These are phyloP conservation scores for Solanum pennellii DNA, from an alignment of 257 asterid genomes.

Conservation along the genomic window DNA sequence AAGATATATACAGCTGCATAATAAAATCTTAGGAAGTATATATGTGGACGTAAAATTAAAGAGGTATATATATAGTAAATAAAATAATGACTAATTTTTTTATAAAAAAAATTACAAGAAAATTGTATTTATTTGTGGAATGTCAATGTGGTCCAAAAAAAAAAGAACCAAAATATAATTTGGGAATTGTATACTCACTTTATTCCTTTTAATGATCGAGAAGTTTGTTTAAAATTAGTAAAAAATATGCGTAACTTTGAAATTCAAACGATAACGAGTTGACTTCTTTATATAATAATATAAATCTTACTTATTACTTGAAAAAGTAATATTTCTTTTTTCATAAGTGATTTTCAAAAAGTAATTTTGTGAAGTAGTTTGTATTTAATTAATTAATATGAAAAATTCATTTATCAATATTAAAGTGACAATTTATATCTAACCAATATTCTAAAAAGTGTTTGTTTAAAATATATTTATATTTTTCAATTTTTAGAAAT, in stretches of 20 bases:
- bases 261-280: not conserved
- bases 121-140: not conserved
- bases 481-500: not conserved
- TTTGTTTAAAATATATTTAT: too few relatives aligned
- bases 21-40: not conserved
- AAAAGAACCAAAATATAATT: not conserved
- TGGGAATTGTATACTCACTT: not conserved
- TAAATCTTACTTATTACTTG: not conserved
- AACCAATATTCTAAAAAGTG: not conserved
- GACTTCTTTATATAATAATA: not conserved
- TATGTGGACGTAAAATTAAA: not conserved
- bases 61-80: not conserved
- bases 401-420: not conserved
- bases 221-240: not conserved
- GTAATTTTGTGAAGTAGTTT: not conserved
- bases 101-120: not conserved
- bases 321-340: not conserved
- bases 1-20: not conserved
- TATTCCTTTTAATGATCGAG: not conserved
- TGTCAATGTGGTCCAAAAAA: not conserved
- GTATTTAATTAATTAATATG: not conserved
- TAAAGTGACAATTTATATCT: not conserved
- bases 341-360: not conserved
- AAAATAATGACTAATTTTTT: not conserved
- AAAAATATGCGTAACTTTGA: fast-evolving